Conservation (phyloP, 148 eudicot species). For the Dianthus caryophyllus region DNA sequence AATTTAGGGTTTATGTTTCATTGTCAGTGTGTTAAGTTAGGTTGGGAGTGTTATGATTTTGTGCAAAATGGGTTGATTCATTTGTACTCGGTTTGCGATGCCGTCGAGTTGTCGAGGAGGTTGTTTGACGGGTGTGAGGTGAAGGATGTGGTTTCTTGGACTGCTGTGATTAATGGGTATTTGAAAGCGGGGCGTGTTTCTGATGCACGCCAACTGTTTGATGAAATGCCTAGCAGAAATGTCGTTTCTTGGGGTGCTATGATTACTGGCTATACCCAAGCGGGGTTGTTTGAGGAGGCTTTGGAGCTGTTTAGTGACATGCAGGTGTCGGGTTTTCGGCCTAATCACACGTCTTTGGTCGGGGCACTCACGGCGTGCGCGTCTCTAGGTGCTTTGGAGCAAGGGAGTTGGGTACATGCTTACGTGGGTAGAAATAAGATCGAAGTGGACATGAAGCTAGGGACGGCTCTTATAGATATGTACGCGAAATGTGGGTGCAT, state of each 20-base stretch:
- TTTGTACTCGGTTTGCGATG: constrained; percentile 46
- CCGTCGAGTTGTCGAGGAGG: constrained; percentile 32
- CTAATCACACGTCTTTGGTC: constrained; percentile 49
- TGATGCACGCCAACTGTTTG: constrained; percentile 57
- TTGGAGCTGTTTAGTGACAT: constrained; percentile 49
- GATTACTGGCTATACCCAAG: constrained; percentile 55
- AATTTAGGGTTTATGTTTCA: constrained; percentile 44
- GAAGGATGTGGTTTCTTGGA: constrained; percentile 70
- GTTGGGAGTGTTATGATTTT: constrained; percentile 77
- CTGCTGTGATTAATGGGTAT: constrained; percentile 67
- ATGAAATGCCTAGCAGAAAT: constrained; percentile 69
- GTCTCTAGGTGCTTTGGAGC: constrained; percentile 57
- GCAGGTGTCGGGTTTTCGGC: constrained; percentile 45
- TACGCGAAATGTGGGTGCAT: constrained; percentile 67
- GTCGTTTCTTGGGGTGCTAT: constrained; percentile 64
- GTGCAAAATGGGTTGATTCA: constrained; percentile 77
- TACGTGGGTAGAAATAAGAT: constrained; percentile 36
- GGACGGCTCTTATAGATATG: constrained; percentile 74
- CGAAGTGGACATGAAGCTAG: constrained; percentile 47
- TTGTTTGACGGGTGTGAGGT: constrained; percentile 40
- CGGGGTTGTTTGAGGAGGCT: constrained; percentile 52
- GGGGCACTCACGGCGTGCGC: constrained; percentile 67
- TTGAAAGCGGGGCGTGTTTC: constrained; percentile 39
- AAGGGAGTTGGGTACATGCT: constrained; percentile 71
- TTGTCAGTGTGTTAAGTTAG: constrained; percentile 42